Base-by-base conservation (phyloP, 192 early-diverging fungal species). In the Backusella morwellensis region DNA sequence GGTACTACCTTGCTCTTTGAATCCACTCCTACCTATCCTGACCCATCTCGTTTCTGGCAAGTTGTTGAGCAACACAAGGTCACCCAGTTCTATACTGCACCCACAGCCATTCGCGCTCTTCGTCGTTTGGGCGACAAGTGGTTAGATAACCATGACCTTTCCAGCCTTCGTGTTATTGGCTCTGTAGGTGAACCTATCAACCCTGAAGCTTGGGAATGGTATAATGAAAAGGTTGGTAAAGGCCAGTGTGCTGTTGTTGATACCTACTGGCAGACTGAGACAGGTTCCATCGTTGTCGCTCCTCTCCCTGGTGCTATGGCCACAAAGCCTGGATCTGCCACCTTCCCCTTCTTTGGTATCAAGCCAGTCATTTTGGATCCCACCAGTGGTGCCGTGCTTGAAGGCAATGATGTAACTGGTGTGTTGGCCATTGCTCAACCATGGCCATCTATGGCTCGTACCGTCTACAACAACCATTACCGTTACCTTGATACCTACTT, bases 181-280 rank as follows among this genome's bases (percentile, higher is more conserved):
- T 93, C 95, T 19, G 97, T 99, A 14, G 97, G 97, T 70, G 97
- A 99, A 84, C 97, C 97, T 68, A 99, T 99, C 85, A 97, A 98
- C 83, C 95, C 96, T 50, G 96, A 98, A 77, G 96, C 97, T 21
- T 99, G 97, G 97, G 86, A 90, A 77, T 99, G 97, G 97, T 99
- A 99, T 86, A 88, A 96, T 88, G 89, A 95, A 70, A 90, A 95
- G 29, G 95, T 99, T 36, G 96, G 96, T 35, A 89, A 92, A 71
- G 87, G 90, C 19, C 89, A 89, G 40, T 97, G 96, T 85, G 90
- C 95, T n/a, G 90, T 99, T 23, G 96, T 99, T 32, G 97, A 99
- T 88, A 99, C 97, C 9, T 99, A 97, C 91, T 94, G 93, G 92
- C 91, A 93, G 79, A 94, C 92, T 7, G 97, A 98, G 86, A 97